A percentile compares a stretch with the other conserved stretches of the same genome.
phyloP scores from a whole-genome alignment of 176 grass and related monocot species.

The Juncus inflexus region DNA sequence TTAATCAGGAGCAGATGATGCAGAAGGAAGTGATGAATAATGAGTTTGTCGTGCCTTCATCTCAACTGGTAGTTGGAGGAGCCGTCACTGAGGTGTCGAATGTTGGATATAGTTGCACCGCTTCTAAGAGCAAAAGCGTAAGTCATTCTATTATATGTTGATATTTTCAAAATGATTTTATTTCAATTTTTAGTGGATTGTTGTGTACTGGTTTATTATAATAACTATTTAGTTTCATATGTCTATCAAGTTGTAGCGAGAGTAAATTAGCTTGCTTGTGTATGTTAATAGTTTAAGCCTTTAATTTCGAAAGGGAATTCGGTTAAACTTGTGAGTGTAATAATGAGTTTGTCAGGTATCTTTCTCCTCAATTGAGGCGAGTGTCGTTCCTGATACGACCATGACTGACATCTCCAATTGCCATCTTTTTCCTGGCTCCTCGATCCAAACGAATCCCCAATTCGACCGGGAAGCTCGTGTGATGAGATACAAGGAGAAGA shows the following conservation, averaged over 20 bases:
- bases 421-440: conserved; percentile 29
- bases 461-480: conserved; percentile 66
- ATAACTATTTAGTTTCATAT: background rate
- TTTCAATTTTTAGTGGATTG: background rate
- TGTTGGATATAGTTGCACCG: conserved; percentile 41
- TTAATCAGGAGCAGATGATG: conserved; percentile 32
- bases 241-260: too few relatives aligned
- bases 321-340: conserved; percentile 25
- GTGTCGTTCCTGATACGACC: conserved; percentile 50
- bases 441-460: conserved; percentile 35
- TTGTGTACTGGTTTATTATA: background rate
- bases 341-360: conserved; percentile 67
- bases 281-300: background rate
- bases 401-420: conserved; percentile 39
- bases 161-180: background rate
- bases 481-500: conserved; percentile 76
- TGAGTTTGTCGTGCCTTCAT: conserved; percentile 49
- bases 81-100: conserved; percentile 5
- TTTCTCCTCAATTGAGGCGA: conserved; percentile 66
- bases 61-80: conserved; percentile 1
- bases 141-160: conserved; percentile 54
- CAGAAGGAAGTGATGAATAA: conserved; percentile 32
- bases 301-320: background rate
- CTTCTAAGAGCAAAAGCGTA: conserved; percentile 53
- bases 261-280: background rate